phyloP scores from a whole-genome alignment of 768 basidiomycete species.

The Steccherinum ochraceum region DNA sequence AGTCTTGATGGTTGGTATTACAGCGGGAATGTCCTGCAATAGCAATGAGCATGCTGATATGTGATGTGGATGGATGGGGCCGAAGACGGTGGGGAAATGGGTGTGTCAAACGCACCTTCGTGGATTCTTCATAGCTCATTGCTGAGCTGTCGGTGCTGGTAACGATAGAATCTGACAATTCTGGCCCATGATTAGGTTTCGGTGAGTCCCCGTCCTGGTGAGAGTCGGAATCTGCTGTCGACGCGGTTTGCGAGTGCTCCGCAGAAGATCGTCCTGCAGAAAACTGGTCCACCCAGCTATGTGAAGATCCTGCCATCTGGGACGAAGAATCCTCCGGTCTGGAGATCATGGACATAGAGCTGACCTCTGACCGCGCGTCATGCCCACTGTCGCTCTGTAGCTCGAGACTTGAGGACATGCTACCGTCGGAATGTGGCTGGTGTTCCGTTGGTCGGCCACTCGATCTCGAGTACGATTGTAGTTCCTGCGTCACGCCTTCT shows the following conservation, averaged over 20 bases:
- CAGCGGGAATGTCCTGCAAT: background rate
- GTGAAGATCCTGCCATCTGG: constrained; percentile 25
- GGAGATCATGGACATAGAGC: constrained; percentile 34
- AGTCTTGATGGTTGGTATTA: constrained; percentile 27
- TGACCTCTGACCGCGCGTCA: constrained; percentile 39
- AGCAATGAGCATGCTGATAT: background rate
- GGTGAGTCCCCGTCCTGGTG: constrained; percentile 1
- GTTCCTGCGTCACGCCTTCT: constrained; percentile 56
- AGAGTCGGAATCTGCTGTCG: background rate
- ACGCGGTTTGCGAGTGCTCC: constrained; percentile 11
- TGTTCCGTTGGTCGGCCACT: constrained; percentile 6
- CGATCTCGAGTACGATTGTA: constrained; percentile 39
- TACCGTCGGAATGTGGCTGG: constrained; percentile 16
- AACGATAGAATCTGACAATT: constrained; percentile 36
- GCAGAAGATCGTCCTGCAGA: constrained; percentile 15
- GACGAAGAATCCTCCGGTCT: constrained; percentile 31
- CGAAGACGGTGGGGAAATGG: too few species aligned
- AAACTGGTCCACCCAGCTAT: constrained; percentile 42
- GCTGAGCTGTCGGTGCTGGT: constrained; percentile 27
- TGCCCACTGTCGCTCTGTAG: constrained; percentile 18
- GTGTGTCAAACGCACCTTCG: background rate
- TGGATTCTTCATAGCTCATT: constrained; percentile 18
- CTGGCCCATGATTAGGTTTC: constrained; percentile 6
- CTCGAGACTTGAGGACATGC: constrained; percentile 31
- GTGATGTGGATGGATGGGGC: background rate